Base-by-base conservation (phyloP, 73 alveolate species). In the Blepharisma japonicum region DNA sequence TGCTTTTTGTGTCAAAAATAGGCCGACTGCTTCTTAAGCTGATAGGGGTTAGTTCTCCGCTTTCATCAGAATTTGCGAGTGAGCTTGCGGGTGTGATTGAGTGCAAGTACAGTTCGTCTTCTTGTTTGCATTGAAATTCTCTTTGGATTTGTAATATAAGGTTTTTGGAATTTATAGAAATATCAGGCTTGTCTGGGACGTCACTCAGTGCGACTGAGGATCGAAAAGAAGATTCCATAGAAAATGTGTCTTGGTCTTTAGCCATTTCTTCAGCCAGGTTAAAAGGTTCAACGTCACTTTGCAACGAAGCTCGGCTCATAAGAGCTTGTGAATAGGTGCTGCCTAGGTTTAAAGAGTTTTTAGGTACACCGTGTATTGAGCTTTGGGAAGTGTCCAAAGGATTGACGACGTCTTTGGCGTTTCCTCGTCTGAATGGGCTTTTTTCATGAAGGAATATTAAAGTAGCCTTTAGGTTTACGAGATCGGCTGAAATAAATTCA, bases 31-130 rank as follows among this genome's bases (percentile, higher is more conserved):
- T 32, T 32, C 42, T 32, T 32, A 32, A 32, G 42, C 42, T 32
- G 42, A 32, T 32, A 0, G 42, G 42, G 42, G 42, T 32, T 32
- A 53, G 67, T 53, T 20, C 23, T 4, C 67, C 23, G 23, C 67
- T 53, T 53, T 53, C 67, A 53, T 53, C 23, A 53, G 27, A 53
- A 53, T 14, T 53, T 20, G 67, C 67, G n/a, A 53, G 23, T 53
- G 67, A 53, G 23, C 67, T 53, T 14, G 67, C 67, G 4, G 67
- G 67, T 53, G 67, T 53, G n/a, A 53, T 53, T 4, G 67, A 53
- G 23, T 53, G n/a, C 23, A 53, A 53, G 23, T 14, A 4, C 4
- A 53, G 67, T 14, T 53, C 67, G 23, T 53, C 23, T 53, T 53
- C 67, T 53, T 53, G 67, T 4, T 53, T 11, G 23, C 27, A 11